Conservation (phyloP, 2,329 filamentous ascomycete genomes). For the Cladobotryum mycophilum region DNA sequence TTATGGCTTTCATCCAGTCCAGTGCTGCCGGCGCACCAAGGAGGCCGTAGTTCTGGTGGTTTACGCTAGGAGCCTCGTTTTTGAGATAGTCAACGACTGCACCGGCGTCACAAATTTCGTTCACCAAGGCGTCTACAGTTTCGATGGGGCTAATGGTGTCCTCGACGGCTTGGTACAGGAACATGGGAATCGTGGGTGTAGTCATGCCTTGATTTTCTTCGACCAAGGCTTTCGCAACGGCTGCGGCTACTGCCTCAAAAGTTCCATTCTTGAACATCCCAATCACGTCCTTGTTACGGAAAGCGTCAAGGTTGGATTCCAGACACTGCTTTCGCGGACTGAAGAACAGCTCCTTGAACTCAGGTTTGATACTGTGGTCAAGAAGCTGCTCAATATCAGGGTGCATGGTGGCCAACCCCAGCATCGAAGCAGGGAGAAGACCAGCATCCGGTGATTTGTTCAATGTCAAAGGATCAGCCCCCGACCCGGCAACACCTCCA, state of each 20-base stretch:
- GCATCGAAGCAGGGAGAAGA: conserved; percentile 17
- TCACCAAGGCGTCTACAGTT: conserved; percentile 37
- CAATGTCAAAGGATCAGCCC: no score
- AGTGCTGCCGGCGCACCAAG: conserved; percentile 10
- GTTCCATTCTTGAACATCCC: conserved; percentile 34
- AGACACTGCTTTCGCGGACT: conserved; percentile 20
- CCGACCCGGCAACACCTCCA: no score
- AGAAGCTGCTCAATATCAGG: conserved; percentile 11
- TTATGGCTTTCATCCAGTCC: conserved; percentile 10
- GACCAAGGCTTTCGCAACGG: conserved; percentile 19
- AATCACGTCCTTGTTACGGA: conserved; percentile 28
- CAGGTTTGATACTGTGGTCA: conserved; percentile 13
- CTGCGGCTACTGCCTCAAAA: conserved; percentile 16
- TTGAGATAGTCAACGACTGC: conserved; percentile 37
- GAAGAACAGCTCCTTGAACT: conserved; percentile 22
- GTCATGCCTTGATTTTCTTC: conserved; percentile 27
- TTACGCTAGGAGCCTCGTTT: conserved; percentile 30
- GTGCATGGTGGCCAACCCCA: conserved; percentile 17
- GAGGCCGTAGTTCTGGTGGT: conserved; percentile 25
- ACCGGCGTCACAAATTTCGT: conserved; percentile 34
- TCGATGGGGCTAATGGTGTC: conserved; percentile 39
- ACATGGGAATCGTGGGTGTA: conserved; percentile 40
- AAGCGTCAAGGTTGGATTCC: conserved; percentile 18
- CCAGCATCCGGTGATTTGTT: conserved; percentile 15
- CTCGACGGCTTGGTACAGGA: conserved; percentile 41